Base-by-base conservation (phyloP, 768 basidiomycete species). In the Neoboletus magnificus region DNA sequence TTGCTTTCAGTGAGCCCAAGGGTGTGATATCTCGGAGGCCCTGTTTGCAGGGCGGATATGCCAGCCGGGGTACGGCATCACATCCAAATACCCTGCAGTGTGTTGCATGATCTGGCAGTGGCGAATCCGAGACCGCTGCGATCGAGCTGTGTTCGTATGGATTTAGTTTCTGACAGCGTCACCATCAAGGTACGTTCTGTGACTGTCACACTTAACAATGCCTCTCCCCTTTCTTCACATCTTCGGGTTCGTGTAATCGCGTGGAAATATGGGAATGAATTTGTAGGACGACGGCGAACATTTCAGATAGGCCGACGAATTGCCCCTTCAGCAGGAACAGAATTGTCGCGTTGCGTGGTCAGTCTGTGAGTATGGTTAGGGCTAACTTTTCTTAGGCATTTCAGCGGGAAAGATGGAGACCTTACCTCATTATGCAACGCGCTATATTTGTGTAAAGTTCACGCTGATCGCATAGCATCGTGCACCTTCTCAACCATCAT, bases 401-500 rank as follows among this genome's bases (percentile, higher is more conserved):
- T 27, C 27, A 5, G n/a, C n/a, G n/a, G n/a, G n/a, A n/a, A n/a
- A n/a, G n/a, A n/a, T n/a, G n/a, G n/a, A n/a, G n/a, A n/a, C n/a
- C n/a, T n/a, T n/a, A n/a, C n/a, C n/a, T n/a, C n/a, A n/a, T n/a
- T 5, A 20, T 16, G 6, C 35, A 18, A 37, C 1, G 20, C 40
- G 13, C 11, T 23, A 8, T 23, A 23, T 23, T 41, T 41, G 22
- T 12, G 7, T 41, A 13, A 8, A 16, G 1, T 13, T 4, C 3
- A 8, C 16, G 9, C 8, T 42, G 25, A 43, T 43, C 25, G 27
- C 49, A 32, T 25, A 18, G 22, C 23, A 33, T 23, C 25, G 25
- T 47, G n/a, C 22, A 32, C 20, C 52, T n/a, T 48, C 18, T 32
- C 57, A 27, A 59, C 56, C 57, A 59, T 52, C 50, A 55, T 37